These are phyloP conservation scores for Lycium barbarum DNA, from an alignment of 257 asterid genomes.

Conservation along the genomic window DNA sequence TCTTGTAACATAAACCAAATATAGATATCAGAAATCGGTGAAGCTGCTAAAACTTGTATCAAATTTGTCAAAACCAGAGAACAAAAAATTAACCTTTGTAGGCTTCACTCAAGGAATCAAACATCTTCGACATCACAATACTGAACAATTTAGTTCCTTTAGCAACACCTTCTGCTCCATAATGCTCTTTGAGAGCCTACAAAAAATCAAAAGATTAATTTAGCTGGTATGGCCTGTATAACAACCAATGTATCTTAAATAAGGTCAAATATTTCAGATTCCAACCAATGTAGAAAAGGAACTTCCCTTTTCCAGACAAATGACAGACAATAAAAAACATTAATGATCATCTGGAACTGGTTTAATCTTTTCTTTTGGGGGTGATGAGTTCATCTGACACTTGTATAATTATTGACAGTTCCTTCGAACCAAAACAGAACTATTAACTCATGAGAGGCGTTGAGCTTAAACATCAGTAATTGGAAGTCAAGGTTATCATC, in stretches of 20 bases:
- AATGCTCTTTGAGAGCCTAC: conserved; percentile 71
- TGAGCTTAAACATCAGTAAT: background rate
- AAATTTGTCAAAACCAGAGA: background rate
- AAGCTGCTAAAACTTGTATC: conserved; percentile 11
- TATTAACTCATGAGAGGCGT: background rate
- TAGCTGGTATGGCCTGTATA: conserved; percentile 8
- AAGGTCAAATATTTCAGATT: background rate
- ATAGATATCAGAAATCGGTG: background rate
- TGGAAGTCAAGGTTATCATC: background rate
- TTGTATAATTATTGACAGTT: background rate
- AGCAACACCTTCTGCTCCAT: conserved; percentile 66
- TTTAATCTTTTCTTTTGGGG: background rate
- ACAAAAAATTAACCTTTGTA: conserved; percentile 57
- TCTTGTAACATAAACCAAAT: background rate
- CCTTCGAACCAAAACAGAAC: background rate
- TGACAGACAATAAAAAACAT: background rate
- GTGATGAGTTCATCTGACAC: background rate
- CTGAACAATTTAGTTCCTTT: conserved; percentile 66
- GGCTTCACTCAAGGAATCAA: conserved; percentile 63
- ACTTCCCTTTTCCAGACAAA: conserved; percentile 15
- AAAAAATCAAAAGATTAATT: conserved; percentile 18
- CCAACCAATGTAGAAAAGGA: background rate
- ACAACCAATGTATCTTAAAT: background rate
- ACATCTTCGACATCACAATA: conserved; percentile 66
- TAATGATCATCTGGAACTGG: background rate